Conservation (phyloP, 108 stramenopile genomes). For the Bacterosira constricta region DNA sequence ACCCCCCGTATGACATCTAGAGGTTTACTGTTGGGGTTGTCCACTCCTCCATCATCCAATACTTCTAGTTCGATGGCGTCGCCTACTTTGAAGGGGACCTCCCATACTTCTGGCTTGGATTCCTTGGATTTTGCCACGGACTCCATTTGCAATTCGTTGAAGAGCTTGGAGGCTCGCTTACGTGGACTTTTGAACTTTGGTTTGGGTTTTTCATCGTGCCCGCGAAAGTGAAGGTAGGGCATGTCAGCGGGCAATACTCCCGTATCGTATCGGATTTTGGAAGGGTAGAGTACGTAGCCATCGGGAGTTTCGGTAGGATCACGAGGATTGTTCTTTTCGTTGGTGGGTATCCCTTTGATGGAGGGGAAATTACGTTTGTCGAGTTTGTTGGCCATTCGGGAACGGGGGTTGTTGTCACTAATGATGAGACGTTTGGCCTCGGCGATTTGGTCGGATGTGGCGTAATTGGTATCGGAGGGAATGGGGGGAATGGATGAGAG, state of each 20-base stretch:
- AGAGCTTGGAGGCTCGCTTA: slow-evolving; percentile 78
- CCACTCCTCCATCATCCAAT: slow-evolving; percentile 67
- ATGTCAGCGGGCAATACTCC: slow-evolving; percentile 37
- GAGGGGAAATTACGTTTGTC: slow-evolving; percentile 26
- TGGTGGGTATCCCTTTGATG: slow-evolving; percentile 17
- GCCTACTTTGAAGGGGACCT: slow-evolving; percentile 65
- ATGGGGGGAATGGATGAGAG: neutral
- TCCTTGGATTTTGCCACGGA: slow-evolving; percentile 49
- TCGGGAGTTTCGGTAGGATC: slow-evolving; percentile 19
- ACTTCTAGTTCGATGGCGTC: slow-evolving; percentile 79
- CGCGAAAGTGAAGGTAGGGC: slow-evolving; percentile 39
- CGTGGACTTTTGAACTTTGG: slow-evolving; percentile 82
- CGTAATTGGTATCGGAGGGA: slow-evolving; percentile 14
- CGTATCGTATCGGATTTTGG: slow-evolving; percentile 45
- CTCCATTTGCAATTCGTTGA: slow-evolving; percentile 63
- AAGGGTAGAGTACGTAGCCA: slow-evolving; percentile 40
- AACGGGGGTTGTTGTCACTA: slow-evolving; percentile 11
- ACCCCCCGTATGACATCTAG: slow-evolving; percentile 78
- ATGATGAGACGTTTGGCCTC: slow-evolving; percentile 13
- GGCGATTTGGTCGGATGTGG: slow-evolving; percentile 21
- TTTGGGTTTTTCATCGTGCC: slow-evolving; percentile 35
- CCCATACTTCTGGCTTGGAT: slow-evolving; percentile 64
- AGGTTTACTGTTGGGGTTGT: slow-evolving; percentile 56
- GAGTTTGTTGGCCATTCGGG: slow-evolving; percentile 13
- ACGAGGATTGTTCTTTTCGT: slow-evolving; percentile 2